Evolutionary conservation across 2,329 filamentous ascomycete species (phyloP), one percentile per base, ranked within the genome.

Genomic region (Hirsutella thompsonii): DNA sequence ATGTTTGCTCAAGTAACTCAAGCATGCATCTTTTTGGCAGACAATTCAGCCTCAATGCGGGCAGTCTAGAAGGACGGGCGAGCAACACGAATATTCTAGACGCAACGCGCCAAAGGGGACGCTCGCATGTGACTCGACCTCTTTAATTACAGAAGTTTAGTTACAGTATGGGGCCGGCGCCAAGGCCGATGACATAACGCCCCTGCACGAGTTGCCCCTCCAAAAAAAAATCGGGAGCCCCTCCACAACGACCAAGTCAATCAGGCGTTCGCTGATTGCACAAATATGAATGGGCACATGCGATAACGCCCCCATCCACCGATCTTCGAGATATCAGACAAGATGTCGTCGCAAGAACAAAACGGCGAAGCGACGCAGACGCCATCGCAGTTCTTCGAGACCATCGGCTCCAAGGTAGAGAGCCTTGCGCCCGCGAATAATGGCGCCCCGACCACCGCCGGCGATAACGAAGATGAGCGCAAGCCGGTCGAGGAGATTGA

Each of bases 401-500:
- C 72, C 42, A 77, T 82, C 52, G 77, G 78, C 43, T 65, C 70
- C 51, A 78, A 79, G 61, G 76, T 69, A 44, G 68, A 72, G 48
- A 66, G 69, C 46, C 58, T 78, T 38, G 65, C 62, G 14, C 54
- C 63, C 33, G 53, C 57, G 41, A 53, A 57, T 38, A 60, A 63
- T 44, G 62, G 55, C 41, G 48, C 51, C 34, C 49, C 58, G 38
- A 48, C 50, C 11, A 6, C 23, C 23, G 23, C 6, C 41, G 46
- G 46, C 34, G 58, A 76, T 30, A 72, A 26, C 41, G 46, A 46
- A 33, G 58, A 76, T 30, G 72, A 78, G 20, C 63, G 61, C 43
- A 70, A 64, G 47, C 64, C 76, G 4, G 76, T 82, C 34, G 76
- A 82, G 48, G 74, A 81, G 61, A 79, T 81, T 46, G 83, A 89